Evolutionary conservation across 1,284 basidiomycete species (phyloP).

Genomic region (Naganishia sp.): DNA sequence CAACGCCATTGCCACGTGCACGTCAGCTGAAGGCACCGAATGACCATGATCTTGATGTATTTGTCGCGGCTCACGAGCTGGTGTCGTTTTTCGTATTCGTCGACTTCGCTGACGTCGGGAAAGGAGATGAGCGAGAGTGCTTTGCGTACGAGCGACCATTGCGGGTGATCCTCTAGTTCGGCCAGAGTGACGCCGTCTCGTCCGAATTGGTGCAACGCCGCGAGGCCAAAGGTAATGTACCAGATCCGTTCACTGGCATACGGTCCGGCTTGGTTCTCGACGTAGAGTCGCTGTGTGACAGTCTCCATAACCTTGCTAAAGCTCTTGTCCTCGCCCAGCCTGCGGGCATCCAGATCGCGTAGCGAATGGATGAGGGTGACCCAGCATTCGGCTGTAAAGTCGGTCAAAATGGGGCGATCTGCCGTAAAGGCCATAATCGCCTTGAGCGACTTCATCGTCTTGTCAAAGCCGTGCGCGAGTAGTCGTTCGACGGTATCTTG

Average conservation of each 20-base stretch:
- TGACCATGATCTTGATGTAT: conserved; percentile 72
- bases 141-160: conserved; percentile 67
- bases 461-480: conserved; percentile 60
- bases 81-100: conserved; percentile 55
- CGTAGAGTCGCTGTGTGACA: conserved; percentile 36
- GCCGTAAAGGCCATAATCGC: conserved; percentile 48
- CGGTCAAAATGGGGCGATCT: conserved; percentile 51
- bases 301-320: conserved; percentile 13
- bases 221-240: conserved; percentile 69
- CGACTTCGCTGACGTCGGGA: conserved; percentile 57
- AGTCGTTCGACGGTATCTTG: conserved; percentile 50
- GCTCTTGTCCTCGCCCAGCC: conserved; percentile 30
- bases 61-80: conserved; percentile 67
- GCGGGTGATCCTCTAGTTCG: conserved; percentile 58
- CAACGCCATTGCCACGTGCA: conserved; percentile 73
- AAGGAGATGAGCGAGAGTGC: conserved; percentile 67
- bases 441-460: conserved; percentile 56
- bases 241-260: conserved; percentile 71
- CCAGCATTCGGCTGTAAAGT: conserved; percentile 70
- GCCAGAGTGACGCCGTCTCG: conserved; percentile 58
- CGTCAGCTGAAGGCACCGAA: conserved; percentile 71
- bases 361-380: conserved; percentile 67
- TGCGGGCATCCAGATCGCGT: conserved; percentile 32
- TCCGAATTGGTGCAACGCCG: conserved; percentile 77
- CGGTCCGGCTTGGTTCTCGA: conserved; percentile 53